Base-by-base conservation (phyloP, 345 rosid species). In the Salix brachista region DNA sequence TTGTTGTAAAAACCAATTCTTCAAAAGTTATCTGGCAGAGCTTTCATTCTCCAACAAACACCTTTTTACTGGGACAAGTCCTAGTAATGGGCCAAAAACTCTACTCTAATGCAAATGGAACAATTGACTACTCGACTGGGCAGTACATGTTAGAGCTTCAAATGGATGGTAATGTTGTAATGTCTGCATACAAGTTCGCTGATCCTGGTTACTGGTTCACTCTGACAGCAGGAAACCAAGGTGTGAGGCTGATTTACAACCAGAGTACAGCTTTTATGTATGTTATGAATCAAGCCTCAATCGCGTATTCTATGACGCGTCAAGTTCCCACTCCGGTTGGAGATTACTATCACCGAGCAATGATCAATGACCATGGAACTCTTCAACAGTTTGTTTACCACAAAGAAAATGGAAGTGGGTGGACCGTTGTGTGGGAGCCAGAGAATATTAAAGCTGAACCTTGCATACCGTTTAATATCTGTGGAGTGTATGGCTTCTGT, bases 401-500 rank as follows among this genome's bases (percentile, higher is more conserved):
- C 32, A 30, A 30, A 30, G 32, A 30, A 30, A 30, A 30, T 30
- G 32, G 32, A 30, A 30, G 32, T 3, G 32, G 32, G 32, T 30
- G 32, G 32, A 30, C 32, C 32, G 32, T 30, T 30, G 32, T 30
- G 32, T 30, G 32, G 32, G 32, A 30, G 32, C 32, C 32, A 30
- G 32, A 30, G 32, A 80, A 37, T 32, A 65, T 75, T 32, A 67
- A 67, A 42, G 48, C 50, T 18, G 80, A 78, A 58, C 84, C 84
- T 72, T 84, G 86, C 78, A n/a, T 21, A 1, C 71, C 61, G 41
- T 34, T 9, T 37, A 58, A 58, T 64, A 73, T 84, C 36, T 84
- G 79, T 78, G 86, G 86, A 30, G 80, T 73, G 77, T 80, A 75
- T 70, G 84, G 82, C 32, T 81, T 84, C 44, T 84, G 84, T 71